Base-by-base conservation (phyloP, 108 stramenopile genomes). In the Nitzschia sp. region DNA sequence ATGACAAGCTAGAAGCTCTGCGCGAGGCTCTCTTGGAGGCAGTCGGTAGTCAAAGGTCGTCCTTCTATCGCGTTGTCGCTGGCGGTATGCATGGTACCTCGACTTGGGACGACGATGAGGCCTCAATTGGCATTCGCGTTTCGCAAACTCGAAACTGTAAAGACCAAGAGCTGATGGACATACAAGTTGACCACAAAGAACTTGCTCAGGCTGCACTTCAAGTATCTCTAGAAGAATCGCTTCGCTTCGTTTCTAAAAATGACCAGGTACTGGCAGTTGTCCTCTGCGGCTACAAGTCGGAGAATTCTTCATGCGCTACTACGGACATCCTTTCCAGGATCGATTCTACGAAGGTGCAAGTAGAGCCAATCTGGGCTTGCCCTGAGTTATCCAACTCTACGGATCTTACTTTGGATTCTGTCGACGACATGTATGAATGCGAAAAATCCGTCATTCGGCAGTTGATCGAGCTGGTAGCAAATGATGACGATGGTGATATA, bases 1-100 rank as follows among this genome's bases (percentile, higher is more conserved):
- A 82, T 57, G 56, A 81, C 29, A 83, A 76, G 77, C 42, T 66
- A 13, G 66, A 73, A n/a, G 68, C 23, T 1, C 61, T 75, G n/a
- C 53, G 59, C 1, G 35, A 27, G 30, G 72, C 73, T 32, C 67
- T 86, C 68, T 68, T 75, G 27, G 69, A 56, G 38, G 59, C 60
- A 30, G 77, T 77, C 58, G 79, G 70, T 46, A 77, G 77, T 38
- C 69, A 71, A 66, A 49, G 62, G 25, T 46, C 67, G 33, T 85
- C 87, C 8, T 63, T 78, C 11, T 94, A 72, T 71, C 81, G 85
- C 48, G 74, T 89, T 58, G 85, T 94, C 57, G 81, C 75, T n/a
- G 92, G 90, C 48, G 92, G 89, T 51, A 91, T 94, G 84, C 79
- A 79, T 67, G 90, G 90, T 35, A 66, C 77, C 18, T 76, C 76